These are phyloP conservation scores for Chamaecyparis obtusa DNA, from an alignment of 75 land plant species.

Conservation along the genomic window DNA sequence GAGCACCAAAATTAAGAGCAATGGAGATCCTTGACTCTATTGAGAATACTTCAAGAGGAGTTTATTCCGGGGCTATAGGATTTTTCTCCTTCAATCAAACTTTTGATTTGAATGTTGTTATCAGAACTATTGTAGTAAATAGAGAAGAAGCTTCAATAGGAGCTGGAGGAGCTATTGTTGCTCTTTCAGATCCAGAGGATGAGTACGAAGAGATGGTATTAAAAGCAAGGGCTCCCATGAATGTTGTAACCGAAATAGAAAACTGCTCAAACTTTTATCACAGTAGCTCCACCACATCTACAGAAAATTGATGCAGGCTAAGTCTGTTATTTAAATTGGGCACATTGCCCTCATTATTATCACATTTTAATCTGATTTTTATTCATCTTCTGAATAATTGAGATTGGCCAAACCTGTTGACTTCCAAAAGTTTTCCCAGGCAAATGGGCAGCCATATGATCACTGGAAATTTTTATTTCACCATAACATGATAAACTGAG, in stretches of 20 bases:
- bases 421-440: neutral
- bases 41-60: conserved; percentile 75
- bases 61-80: conserved; percentile 93
- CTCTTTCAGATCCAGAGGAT: conserved; percentile 76
- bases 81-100: conserved; percentile 84
- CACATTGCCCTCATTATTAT: neutral
- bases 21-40: conserved; percentile 92
- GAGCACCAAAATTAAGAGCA: conserved; percentile 93
- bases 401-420: neutral
- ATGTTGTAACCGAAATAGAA: conserved; percentile 47
- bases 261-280: neutral
- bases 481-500: too few relatives aligned
- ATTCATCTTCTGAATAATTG: neutral
- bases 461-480: too few relatives aligned
- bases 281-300: neutral
- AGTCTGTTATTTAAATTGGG: neutral
- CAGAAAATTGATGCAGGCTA: neutral
- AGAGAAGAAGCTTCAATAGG: conserved; percentile 80
- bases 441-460: too few relatives aligned
- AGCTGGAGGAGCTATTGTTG: conserved; percentile 94
- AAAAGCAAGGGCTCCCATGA: conserved; percentile 77
- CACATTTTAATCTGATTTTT: neutral
- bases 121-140: conserved; percentile 81
- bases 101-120: conserved; percentile 97
- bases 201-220: conserved; percentile 94